These are phyloP conservation scores for Gossypium trilobum DNA, from an alignment of 441 rosid species.

Conservation along the genomic window DNA sequence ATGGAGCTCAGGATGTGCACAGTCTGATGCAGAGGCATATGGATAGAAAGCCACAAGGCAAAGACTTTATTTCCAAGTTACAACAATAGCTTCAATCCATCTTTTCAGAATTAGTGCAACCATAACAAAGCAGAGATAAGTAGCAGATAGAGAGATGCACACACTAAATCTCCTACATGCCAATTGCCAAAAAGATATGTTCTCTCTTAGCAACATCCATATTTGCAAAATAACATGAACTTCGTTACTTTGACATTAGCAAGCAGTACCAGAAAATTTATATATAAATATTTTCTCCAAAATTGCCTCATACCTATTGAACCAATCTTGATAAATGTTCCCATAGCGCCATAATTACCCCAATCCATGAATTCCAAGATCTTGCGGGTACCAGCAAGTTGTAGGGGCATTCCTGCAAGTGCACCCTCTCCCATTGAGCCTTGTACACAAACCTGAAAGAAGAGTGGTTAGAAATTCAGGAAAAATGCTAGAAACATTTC, in stretches of 20 bases:
- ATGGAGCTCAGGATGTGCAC: not conserved
- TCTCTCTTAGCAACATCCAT: not conserved
- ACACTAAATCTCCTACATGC: not conserved
- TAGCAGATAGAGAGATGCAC: not conserved
- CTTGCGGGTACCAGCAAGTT: slow-evolving; percentile 78
- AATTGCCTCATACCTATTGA: slow-evolving; percentile 53
- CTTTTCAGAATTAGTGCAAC: not conserved
- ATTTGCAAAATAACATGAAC: not conserved
- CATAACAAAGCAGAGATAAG: not conserved
- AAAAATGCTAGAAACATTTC: not conserved
- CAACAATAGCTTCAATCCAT: not conserved
- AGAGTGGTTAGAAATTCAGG: slow-evolving; percentile 11
- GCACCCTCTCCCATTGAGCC: slow-evolving; percentile 97
- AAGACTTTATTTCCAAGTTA: too few species aligned
- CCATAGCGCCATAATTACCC: slow-evolving; percentile 75
- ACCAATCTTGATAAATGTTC: slow-evolving; percentile 69
- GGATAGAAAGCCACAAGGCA: not conserved
- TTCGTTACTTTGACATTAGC: not conserved
- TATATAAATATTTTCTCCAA: not conserved
- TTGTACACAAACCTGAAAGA: slow-evolving; percentile 83
- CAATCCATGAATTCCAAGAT: slow-evolving; percentile 95
- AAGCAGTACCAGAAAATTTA: not conserved
- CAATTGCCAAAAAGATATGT: not conserved
- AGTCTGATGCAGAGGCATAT: not conserved
- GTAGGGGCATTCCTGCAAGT: slow-evolving; percentile 93